Evolutionary conservation across 2,329 filamentous ascomycete genomes (phyloP), one percentile per base, ranked within the genome.

Genomic region (Fusarium veterinarium): DNA sequence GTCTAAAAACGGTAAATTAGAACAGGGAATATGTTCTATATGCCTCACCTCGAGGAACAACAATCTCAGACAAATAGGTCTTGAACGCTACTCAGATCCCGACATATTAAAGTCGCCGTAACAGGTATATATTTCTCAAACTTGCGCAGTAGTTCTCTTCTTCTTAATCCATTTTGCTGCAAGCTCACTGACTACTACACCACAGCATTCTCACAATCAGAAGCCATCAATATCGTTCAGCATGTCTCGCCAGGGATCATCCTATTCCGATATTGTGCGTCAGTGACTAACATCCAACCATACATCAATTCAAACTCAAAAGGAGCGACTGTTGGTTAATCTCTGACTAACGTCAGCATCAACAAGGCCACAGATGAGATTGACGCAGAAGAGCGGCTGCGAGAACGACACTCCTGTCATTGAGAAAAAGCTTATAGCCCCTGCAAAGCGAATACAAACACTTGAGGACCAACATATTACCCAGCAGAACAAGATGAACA

Each of bases 341-440:
- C n/a, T 35, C 8, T 8, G 9, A 4, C 25, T 8, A 20, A 13
- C 33, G 9, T 7, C 5, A 17, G 13, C 5, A 28, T 12, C 1
- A 3, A 12, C 23, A 2, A 12, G 2, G 7, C 1, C 10, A 28
- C 19, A 9, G 9, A n/a, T 16, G 19, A 6, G 13, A 20, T 6
- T 0, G 23, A 12, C 11, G 2, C 1, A 8, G 13, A 38, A 38
- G 2, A 28, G 19, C 7, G 23, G 16, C 17, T 4, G 2, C 9
- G 33, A 20, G 0, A 8, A 11, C 1, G 8, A 2, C 3, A 1
- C 1, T 1, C 0, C 3, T 25, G 8, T 19, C 2, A 19, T 5
- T 17, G 20, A 5, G 0, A 37, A 1, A 8, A 25, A n/a, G 7
- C 3, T 2, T 37, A 1, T 1, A 0, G 9, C 16, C 17, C 31